Conservation (phyloP, 2,329 filamentous ascomycete species). For the Penicillium concentricum region DNA sequence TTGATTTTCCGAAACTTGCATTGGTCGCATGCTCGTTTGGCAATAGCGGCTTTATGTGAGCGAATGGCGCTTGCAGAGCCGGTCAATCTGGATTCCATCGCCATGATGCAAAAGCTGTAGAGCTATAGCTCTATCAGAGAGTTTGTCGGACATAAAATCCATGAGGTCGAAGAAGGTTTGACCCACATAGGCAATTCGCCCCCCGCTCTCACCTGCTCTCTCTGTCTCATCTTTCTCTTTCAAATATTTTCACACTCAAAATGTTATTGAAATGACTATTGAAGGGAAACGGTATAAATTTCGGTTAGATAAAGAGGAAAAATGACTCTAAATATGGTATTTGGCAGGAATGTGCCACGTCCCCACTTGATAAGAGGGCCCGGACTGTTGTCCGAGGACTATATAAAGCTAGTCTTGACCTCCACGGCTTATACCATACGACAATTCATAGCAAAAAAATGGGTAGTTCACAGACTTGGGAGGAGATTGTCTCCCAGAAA, state of each 20-base stretch:
- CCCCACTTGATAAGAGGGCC: background rate
- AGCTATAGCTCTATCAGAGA: background rate
- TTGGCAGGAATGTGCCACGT: background rate
- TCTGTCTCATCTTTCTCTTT: background rate
- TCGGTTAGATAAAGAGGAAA: background rate
- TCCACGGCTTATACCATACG: no score
- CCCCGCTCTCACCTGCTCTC: background rate
- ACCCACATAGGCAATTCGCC: constrained; percentile 3
- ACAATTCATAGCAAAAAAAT: constrained; percentile 9
- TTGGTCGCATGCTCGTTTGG: constrained; percentile 43
- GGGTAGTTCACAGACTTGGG: constrained; percentile 27
- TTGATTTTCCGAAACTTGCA: constrained; percentile 43
- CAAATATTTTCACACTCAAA: background rate
- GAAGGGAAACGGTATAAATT: background rate
- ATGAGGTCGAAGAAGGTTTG: constrained; percentile 3
- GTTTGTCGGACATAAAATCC: background rate
- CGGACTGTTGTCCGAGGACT: constrained; percentile 1
- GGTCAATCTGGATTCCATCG: constrained; percentile 24
- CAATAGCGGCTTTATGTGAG: constrained; percentile 26
- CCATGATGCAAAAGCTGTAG: background rate
- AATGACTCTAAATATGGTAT: background rate
- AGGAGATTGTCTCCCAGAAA: constrained; percentile 32
- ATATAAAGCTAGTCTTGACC: background rate
- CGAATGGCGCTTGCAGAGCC: constrained; percentile 24
- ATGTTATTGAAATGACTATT: background rate